A percentile compares a stretch with the other conserved stretches of the same genome.
These are phyloP conservation scores for Phytomonas sp. DNA, from an alignment of 208 protist species.

Conservation along the genomic window DNA sequence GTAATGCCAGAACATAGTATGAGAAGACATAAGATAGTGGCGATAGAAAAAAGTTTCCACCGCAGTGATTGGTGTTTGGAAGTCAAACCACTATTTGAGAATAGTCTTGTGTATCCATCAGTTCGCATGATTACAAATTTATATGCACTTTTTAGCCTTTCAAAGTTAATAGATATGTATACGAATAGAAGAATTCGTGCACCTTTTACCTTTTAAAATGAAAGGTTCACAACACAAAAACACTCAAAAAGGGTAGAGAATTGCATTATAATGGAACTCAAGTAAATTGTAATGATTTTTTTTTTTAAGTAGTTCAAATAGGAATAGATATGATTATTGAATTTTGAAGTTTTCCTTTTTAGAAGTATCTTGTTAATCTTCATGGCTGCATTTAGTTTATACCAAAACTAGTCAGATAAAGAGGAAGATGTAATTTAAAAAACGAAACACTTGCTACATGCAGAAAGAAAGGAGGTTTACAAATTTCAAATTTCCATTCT, in stretches of 20 bases:
- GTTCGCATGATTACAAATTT: neutral
- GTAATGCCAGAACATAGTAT: slow-evolving; percentile 26
- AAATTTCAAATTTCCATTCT: neutral
- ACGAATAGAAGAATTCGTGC: too few species aligned
- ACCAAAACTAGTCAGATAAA: neutral
- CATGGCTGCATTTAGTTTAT: neutral
- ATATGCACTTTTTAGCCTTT: neutral
- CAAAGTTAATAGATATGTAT: too few species aligned
- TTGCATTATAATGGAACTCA: neutral
- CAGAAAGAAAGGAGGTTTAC: neutral
- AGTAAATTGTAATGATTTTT: neutral
- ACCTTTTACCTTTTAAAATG: neutral
- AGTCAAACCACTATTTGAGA: neutral
- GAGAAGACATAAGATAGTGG: slow-evolving; percentile 18
- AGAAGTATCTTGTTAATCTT: slow-evolving; percentile 1
- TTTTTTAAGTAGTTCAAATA: neutral
- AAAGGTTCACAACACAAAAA: neutral
- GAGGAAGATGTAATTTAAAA: neutral
- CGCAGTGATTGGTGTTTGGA: neutral
- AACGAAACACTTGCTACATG: neutral
- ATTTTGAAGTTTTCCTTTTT: neutral
- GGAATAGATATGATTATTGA: neutral
- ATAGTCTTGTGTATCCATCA: neutral
- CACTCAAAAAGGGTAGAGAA: neutral
- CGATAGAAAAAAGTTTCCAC: neutral